Evolutionary conservation across 768 basidiomycete genomes (phyloP).

Genomic region (Epithele typhae): DNA sequence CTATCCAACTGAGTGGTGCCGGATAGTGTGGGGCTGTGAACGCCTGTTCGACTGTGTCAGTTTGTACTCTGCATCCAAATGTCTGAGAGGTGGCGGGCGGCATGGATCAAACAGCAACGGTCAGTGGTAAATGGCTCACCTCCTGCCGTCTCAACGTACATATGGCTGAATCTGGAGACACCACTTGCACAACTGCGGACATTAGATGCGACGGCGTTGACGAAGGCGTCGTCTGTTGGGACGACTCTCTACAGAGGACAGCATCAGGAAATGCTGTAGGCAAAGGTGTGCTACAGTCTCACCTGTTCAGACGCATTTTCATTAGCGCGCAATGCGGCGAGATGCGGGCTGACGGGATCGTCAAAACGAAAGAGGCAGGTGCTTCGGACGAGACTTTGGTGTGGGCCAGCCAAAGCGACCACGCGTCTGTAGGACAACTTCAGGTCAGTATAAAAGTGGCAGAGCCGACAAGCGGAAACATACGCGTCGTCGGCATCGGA

Average conservation of each 20-base stretch:
- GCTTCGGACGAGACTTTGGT: conserved; percentile 42
- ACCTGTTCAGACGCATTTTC: conserved; percentile 28
- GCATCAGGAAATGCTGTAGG: background rate
- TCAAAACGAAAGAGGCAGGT: conserved; percentile 80
- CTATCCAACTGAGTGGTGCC: conserved; percentile 81
- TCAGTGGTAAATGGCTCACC: conserved; percentile 46
- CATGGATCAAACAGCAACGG: background rate
- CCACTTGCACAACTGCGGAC: conserved; percentile 49
- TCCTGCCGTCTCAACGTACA: conserved; percentile 95
- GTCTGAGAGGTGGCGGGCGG: background rate
- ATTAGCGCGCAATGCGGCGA: conserved; percentile 62
- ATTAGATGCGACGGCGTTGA: conserved; percentile 58
- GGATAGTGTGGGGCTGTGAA: conserved; percentile 85
- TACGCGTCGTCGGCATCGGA: conserved; percentile 85
- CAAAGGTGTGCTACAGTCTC: background rate
- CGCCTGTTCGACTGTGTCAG: conserved; percentile 45
- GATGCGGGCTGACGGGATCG: conserved; percentile 91
- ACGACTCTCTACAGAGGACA: conserved; percentile 26
- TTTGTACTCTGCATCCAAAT: background rate
- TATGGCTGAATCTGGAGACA: conserved; percentile 36
- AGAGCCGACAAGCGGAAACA: background rate
- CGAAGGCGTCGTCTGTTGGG: conserved; percentile 64
- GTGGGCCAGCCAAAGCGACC: conserved; percentile 42
- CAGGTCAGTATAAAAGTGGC: background rate
- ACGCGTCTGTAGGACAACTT: conserved; percentile 52